Base-by-base conservation (phyloP, 192 early-diverging fungal genomes). In the Cetraspora pellucida region DNA sequence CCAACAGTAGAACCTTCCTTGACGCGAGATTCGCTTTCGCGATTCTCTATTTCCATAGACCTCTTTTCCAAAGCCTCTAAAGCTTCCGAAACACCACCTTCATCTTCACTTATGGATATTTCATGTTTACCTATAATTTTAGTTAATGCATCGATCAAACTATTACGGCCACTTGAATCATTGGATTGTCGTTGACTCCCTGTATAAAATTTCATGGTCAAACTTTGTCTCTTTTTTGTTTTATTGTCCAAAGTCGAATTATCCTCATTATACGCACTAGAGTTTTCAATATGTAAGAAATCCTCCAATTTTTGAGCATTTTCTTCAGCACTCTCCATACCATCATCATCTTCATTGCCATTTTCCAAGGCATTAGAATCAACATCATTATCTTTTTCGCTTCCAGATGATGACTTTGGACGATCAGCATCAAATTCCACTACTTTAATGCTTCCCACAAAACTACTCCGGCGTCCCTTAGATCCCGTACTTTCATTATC, bases 391-490 rank as follows among this genome's bases (percentile, higher is more conserved):
- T 61, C 55, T 49, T 75, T 63, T 23, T 75, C 73, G 3, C 59
- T 63, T 30, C 45, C 58, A 21, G 44, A 59, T 27, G 69, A 27
- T 8, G 72, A 74, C 25, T 74, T 74, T 61, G 58, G 45, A 23
- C 31, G 37, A 49, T 61, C 59, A 2, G 16, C 73, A 46, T 10
- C 10, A 44, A 73, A 10, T 46, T 75, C 73, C 10, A 47, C 60
- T 28, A n/a, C 21, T 63, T 59, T 75, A 31, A 75, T 47, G 47
- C 28, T 46, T 63, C 45, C 73, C 14, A 47, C 58, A 63, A 75
- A 75, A 75, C 73, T 75, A 47, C 46, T 46, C 37, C n/a, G 43
- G 27, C 73, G 73, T 21, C 58, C 47, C 55, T 13, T 60, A 21
- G 28, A 28, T 28, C 30, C n/a, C 10, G 52, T 30, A 55, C 19